Evolutionary conservation across 352 stramenopile genomes (phyloP).

Genomic region (Globisporangium nunn): DNA sequence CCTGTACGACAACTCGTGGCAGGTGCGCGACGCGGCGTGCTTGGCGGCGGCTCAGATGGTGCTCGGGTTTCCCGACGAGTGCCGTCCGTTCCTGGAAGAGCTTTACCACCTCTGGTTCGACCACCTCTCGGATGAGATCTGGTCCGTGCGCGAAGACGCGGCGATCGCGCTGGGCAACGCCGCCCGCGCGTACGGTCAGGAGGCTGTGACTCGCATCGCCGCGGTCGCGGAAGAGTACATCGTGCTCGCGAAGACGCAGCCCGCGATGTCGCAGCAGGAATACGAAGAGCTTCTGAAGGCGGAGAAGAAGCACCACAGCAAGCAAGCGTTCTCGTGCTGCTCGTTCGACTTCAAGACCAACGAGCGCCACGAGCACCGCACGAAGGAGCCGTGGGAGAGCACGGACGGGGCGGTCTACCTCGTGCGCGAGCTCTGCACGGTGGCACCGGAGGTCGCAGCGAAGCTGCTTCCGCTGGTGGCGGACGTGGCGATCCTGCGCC

Average conservation of each 20-base stretch:
- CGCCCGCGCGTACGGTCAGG: slow-evolving; percentile 87
- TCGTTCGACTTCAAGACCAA: slow-evolving; percentile 92
- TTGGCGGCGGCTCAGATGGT: slow-evolving; percentile 81
- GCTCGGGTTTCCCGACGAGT: slow-evolving; percentile 84
- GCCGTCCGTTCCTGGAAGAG: slow-evolving; percentile 76
- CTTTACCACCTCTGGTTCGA: slow-evolving; percentile 90
- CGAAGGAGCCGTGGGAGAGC: slow-evolving; percentile 92
- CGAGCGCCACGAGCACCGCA: slow-evolving; percentile 77
- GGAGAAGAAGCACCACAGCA: slow-evolving; percentile 87
- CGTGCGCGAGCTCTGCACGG: slow-evolving; percentile 86
- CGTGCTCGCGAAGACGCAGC: slow-evolving; percentile 85
- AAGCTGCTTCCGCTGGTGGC: slow-evolving; percentile 48
- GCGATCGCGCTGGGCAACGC: slow-evolving; percentile 92
- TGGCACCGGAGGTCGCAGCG: slow-evolving; percentile 47
- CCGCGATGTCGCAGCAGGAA: slow-evolving; percentile 89
- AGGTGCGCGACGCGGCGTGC: slow-evolving; percentile 95
- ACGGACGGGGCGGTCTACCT: slow-evolving; percentile 95
- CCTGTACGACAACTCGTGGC: slow-evolving; percentile 95
- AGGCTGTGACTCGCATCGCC: slow-evolving; percentile 73
- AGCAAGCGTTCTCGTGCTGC: slow-evolving; percentile 94
- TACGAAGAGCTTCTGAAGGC: slow-evolving; percentile 90
- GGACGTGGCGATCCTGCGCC: slow-evolving; percentile 65
- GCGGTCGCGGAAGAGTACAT: slow-evolving; percentile 66
- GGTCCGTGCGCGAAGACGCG: slow-evolving; percentile 94
- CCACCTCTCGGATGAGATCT: slow-evolving; percentile 96